A percentile compares a stretch with the other conserved stretches of the same genome.
phyloP scores from a whole-genome alignment of 257 asterid species.

The Marsdenia floribunda region DNA sequence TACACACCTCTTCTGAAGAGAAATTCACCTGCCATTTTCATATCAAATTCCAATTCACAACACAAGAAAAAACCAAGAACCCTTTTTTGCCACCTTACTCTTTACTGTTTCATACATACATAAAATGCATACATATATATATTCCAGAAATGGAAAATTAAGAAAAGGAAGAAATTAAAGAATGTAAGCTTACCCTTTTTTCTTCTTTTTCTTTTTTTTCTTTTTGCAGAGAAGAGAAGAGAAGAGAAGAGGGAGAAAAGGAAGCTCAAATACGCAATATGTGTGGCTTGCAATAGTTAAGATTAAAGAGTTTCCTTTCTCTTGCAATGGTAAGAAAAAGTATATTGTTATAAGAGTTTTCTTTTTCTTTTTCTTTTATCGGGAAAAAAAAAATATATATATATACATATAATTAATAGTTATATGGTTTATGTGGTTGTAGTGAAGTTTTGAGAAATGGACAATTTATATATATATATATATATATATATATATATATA shows the following conservation, averaged over 20 bases:
- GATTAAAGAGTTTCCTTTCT: too few species aligned
- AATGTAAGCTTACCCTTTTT: too few species aligned
- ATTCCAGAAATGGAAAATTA: too few species aligned
- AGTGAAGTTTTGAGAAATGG: constrained; percentile 1
- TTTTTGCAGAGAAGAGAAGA: too few species aligned
- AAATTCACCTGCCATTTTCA: constrained; percentile 21
- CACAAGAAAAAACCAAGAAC: too few species aligned
- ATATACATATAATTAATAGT: too few species aligned
- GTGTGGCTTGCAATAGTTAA: too few species aligned
- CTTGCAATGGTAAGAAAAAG: too few species aligned
- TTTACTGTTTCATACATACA: neutral
- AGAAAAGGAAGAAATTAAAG: neutral
- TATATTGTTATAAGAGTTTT: neutral
- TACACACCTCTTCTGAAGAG: neutral
- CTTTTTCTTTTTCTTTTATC: neutral
- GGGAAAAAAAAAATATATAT: neutral
- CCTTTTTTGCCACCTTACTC: neutral
- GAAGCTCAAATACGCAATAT: too few species aligned
- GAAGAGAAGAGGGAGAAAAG: too few species aligned
- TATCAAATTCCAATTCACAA: neutral
- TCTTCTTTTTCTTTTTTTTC: too few species aligned
- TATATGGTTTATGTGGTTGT: constrained; percentile 5
- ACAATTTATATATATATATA: neutral
- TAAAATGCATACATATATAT: neutral
- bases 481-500: neutral